A percentile compares a stretch with the other conserved stretches of the same genome.
Conservation (phyloP, 257 asterid genomes). For the Cynanchum wilfordii region DNA sequence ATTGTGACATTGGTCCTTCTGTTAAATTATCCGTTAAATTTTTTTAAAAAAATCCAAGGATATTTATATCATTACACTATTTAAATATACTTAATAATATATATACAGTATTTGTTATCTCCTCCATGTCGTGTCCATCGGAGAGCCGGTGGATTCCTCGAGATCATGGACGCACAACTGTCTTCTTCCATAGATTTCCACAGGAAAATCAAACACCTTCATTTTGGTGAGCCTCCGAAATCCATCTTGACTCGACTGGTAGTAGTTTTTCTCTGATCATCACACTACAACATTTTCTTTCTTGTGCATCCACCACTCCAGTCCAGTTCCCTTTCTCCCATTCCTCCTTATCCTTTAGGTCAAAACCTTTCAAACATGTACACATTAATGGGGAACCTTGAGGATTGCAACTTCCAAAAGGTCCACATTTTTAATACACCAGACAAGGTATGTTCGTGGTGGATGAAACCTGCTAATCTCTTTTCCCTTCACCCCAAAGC, state of each 20-base stretch:
- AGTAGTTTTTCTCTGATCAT: slow-evolving; percentile 1
- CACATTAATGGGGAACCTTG: slow-evolving; percentile 37
- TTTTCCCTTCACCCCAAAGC: neutral
- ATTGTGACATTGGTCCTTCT: no score
- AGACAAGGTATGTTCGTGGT: slow-evolving; percentile 2
- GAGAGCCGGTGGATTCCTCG: no score
- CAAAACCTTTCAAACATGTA: slow-evolving; percentile 47
- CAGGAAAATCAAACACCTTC: slow-evolving; percentile 38
- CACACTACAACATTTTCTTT: slow-evolving; percentile 32
- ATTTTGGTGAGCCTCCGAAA: slow-evolving; percentile 32
- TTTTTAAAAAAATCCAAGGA: no score
- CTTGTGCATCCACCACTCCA: slow-evolving; percentile 55
- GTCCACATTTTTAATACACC: slow-evolving; percentile 40
- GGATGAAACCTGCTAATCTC: slow-evolving; percentile 14
- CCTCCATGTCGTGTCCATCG: no score
- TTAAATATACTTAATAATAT: no score
- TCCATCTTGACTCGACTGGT: slow-evolving; percentile 7
- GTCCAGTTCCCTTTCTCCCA: slow-evolving; percentile 56
- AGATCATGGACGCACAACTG: no score
- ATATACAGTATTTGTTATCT: no score
- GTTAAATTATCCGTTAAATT: no score
- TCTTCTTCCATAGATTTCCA: slow-evolving; percentile 22
- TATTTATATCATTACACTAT: no score
- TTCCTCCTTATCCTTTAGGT: slow-evolving; percentile 29
- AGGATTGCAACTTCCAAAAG: slow-evolving; percentile 39